Evolutionary conservation across 352 stramenopile species (phyloP).

Genomic region (Pythium phragmiticola): DNA sequence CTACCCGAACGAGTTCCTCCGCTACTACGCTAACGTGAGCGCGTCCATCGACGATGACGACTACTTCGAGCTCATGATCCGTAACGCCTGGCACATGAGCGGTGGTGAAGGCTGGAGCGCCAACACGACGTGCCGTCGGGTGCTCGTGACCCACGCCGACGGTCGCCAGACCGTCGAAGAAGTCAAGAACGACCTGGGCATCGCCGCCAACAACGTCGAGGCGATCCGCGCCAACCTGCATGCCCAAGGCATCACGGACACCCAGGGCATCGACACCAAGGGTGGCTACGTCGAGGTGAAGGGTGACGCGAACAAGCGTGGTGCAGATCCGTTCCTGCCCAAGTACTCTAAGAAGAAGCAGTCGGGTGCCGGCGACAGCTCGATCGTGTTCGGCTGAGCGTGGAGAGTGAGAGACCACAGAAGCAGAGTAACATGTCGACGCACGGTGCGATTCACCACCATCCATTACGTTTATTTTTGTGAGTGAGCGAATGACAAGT

Average conservation of each 20-base stretch:
- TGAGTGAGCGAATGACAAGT: too few relatives aligned
- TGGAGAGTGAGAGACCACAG: too few relatives aligned
- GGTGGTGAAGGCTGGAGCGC: constrained; percentile 76
- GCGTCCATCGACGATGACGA: constrained; percentile 90
- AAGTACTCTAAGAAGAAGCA: constrained; percentile 78
- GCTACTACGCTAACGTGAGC: constrained; percentile 91
- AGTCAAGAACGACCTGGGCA: constrained; percentile 82
- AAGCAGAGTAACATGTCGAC: too few relatives aligned
- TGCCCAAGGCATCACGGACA: constrained; percentile 59
- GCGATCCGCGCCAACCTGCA: constrained; percentile 80
- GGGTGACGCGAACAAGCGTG: constrained; percentile 48
- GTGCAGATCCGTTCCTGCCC: constrained; percentile 44
- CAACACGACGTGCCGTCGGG: constrained; percentile 86
- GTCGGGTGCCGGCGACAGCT: constrained; percentile 69
- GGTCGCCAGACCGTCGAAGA: constrained; percentile 82
- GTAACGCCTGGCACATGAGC: constrained; percentile 86
- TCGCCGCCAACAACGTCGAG: constrained; percentile 60
- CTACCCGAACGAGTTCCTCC: constrained; percentile 78
- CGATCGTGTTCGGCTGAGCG: constrained; percentile 78
- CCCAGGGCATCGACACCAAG: constrained; percentile 41
- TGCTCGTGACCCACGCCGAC: constrained; percentile 86
- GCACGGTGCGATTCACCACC: too few relatives aligned
- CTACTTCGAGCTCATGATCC: constrained; percentile 93
- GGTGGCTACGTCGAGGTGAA: constrained; percentile 48
- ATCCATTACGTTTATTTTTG: too few relatives aligned